Evolutionary conservation across 2,329 filamentous ascomycete species (phyloP).

Genomic region (Alternaria consortialis): DNA sequence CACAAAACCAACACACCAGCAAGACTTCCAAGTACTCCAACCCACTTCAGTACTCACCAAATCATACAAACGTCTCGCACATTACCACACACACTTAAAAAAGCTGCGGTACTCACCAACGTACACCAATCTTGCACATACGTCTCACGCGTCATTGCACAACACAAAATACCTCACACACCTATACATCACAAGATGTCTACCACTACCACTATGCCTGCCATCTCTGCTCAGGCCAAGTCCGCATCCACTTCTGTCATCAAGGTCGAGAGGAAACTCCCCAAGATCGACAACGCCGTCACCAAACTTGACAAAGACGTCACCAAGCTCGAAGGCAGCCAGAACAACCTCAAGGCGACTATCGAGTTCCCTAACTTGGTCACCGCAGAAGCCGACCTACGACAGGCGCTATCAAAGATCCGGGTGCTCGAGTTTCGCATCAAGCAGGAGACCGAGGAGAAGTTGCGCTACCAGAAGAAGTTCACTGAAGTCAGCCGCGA

Average conservation of each 20-base stretch:
- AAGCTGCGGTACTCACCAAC: background rate
- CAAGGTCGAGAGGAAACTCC: background rate
- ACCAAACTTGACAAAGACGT: background rate
- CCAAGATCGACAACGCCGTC: background rate
- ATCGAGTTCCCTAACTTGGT: background rate
- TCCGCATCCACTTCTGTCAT: background rate
- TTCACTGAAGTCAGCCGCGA: background rate
- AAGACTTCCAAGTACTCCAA: background rate
- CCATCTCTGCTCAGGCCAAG: background rate
- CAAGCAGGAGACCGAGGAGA: background rate
- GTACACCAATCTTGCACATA: background rate
- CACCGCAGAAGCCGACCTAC: background rate
- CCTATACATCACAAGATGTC: background rate
- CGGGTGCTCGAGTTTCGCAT: background rate
- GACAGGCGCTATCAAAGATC: background rate
- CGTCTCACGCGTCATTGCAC: background rate
- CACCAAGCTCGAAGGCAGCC: background rate
- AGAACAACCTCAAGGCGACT: background rate
- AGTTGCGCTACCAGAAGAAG: background rate
- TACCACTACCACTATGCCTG: background rate
- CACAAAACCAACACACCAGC: background rate
- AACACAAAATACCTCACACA: background rate
- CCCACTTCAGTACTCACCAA: background rate
- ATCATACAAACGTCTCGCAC: background rate
- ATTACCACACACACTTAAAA: background rate